A percentile compares a stretch with the other conserved stretches of the same genome.
Evolutionary conservation across 257 asterid species (phyloP).

Genomic region (Buddleja alternifolia): DNA sequence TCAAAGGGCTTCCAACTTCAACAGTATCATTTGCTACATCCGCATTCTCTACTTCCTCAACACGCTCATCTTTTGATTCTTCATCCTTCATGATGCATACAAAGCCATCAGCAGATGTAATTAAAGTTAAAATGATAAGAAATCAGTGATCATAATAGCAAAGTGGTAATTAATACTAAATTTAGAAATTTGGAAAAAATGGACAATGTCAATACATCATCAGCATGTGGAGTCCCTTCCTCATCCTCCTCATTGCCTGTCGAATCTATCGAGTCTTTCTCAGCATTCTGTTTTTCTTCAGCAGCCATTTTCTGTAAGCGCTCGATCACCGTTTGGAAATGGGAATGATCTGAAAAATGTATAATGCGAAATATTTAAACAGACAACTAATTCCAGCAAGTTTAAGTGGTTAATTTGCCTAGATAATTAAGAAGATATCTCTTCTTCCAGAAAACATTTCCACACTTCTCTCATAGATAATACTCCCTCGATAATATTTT

Average conservation of each 20-base stretch:
- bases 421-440: background rate
- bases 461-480: no score
- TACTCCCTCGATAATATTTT: no score
- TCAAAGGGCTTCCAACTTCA: constrained; percentile 37
- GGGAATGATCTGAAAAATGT: constrained; percentile 64
- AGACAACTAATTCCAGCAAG: background rate
- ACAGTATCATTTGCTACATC: constrained; percentile 30
- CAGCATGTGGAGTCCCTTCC: constrained; percentile 32
- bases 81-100: constrained; percentile 44
- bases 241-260: constrained; percentile 48
- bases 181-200: constrained; percentile 4
- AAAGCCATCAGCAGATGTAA: background rate
- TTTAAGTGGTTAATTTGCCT: background rate
- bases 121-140: background rate
- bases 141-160: background rate
- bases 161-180: background rate
- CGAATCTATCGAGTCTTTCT: constrained; percentile 42
- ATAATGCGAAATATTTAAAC: constrained; percentile 3
- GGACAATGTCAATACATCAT: constrained; percentile 20
- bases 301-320: constrained; percentile 53
- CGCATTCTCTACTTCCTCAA: constrained; percentile 36
- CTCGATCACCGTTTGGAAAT: constrained; percentile 56
- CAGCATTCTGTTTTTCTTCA: constrained; percentile 46
- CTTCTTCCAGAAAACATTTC: background rate
- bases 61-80: constrained; percentile 39